These are phyloP conservation scores for Sechiopsis laciniata DNA, from an alignment of 306 rosid species.

Conservation along the genomic window DNA sequence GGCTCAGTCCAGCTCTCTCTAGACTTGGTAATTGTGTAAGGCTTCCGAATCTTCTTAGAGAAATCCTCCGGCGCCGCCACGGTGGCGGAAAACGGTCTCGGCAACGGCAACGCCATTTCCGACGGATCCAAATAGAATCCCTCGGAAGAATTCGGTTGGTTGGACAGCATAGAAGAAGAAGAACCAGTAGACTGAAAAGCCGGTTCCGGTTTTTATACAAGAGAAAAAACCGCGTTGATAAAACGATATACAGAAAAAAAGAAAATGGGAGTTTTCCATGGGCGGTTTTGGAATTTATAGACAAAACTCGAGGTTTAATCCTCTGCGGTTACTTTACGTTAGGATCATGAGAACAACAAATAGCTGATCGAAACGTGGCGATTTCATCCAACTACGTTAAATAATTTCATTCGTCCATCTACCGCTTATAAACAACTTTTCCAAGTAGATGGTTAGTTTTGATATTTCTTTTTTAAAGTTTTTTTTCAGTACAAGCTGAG, in stretches of 20 bases:
- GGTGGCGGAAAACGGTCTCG: slow-evolving; percentile 40
- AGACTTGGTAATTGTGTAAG: slow-evolving; percentile 93
- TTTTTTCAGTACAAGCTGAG: no score
- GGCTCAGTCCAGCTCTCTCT: slow-evolving; percentile 98
- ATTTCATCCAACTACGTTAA: no score
- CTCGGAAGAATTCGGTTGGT: slow-evolving; percentile 60
- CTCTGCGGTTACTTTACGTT: background rate
- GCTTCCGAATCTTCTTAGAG: slow-evolving; percentile 74
- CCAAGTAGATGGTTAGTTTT: no score
- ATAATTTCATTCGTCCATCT: no score
- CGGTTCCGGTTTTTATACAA: background rate
- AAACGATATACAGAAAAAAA: background rate
- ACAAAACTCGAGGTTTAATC: background rate
- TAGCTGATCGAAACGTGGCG: background rate
- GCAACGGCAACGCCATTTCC: slow-evolving; percentile 46
- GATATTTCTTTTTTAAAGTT: no score
- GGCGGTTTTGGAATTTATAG: slow-evolving; percentile 20
- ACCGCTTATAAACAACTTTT: no score
- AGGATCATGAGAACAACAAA: background rate
- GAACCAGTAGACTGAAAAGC: background rate
- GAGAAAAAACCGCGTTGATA: background rate
- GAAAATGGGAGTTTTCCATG: background rate
- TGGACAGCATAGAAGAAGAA: slow-evolving; percentile 44
- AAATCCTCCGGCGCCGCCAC: slow-evolving; percentile 49
- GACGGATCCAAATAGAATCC: slow-evolving; percentile 58